Evolutionary conservation across 163 green algal species (phyloP).

Genomic region (Coccomyxa subellipsoidea): DNA sequence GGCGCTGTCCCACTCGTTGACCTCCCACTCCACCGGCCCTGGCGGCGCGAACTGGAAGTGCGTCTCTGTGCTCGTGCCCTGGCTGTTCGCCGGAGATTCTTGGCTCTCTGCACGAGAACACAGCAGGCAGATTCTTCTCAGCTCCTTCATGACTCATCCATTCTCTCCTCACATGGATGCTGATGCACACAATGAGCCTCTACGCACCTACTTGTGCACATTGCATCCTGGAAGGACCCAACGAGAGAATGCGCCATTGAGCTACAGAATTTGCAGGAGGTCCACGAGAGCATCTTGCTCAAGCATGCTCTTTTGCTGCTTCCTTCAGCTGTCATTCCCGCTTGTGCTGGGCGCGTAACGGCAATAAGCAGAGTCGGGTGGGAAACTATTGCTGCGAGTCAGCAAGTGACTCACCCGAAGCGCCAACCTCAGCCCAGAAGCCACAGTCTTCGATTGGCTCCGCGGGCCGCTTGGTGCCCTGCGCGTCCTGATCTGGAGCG

Average conservation of each 20-base stretch:
- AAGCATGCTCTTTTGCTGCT: not conserved
- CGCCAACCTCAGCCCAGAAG: not conserved
- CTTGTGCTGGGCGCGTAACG: too few species aligned
- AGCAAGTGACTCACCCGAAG: not conserved
- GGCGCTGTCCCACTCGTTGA: not conserved
- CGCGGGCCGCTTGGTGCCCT: not conserved
- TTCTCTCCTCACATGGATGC: too few species aligned
- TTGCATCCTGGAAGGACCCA: not conserved
- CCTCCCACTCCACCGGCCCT: not conserved
- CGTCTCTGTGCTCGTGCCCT: not conserved
- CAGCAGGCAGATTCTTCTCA: not conserved
- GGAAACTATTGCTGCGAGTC: not conserved
- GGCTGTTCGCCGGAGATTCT: not conserved
- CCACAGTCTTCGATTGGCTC: not conserved
- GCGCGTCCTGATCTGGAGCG: not conserved
- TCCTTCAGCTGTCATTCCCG: too few species aligned
- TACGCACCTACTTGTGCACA: not conserved
- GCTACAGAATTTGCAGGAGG: not conserved
- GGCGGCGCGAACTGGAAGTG: not conserved
- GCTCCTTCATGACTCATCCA: too few species aligned
- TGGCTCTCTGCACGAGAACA: not conserved
- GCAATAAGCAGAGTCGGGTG: too few species aligned
- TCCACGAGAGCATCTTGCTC: not conserved
- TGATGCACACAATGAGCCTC: not conserved
- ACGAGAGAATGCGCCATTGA: not conserved